Percentiles rank a stretch among this genome's conserved stretches.
These are phyloP conservation scores for Emmonsiellopsis sp. DNA, from an alignment of 2,329 filamentous ascomycete genomes.

Conservation along the genomic window DNA sequence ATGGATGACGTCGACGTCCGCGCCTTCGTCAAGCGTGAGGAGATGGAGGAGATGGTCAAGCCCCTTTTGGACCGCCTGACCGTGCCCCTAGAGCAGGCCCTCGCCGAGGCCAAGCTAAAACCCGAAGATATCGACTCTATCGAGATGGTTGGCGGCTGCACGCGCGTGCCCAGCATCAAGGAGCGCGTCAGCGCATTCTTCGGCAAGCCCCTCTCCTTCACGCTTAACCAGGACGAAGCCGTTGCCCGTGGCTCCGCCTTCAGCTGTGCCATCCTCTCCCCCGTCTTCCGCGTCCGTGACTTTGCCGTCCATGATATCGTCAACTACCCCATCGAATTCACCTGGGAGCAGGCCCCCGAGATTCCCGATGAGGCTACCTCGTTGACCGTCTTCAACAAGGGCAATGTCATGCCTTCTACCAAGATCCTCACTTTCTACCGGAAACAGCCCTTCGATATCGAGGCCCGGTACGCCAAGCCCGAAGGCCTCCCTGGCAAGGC, in stretches of 20 bases:
- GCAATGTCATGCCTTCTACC: constrained; percentile 92
- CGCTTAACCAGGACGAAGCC: constrained; percentile 96
- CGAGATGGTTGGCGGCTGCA: constrained; percentile 90
- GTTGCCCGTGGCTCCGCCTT: constrained; percentile 93
- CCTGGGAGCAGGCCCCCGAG: constrained; percentile 96
- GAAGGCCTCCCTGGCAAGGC: constrained; percentile 79
- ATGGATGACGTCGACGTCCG: constrained; percentile 97
- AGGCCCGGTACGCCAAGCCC: constrained; percentile 85
- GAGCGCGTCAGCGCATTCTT: constrained; percentile 84
- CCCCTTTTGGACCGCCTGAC: constrained; percentile 68
- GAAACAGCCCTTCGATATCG: constrained; percentile 92
- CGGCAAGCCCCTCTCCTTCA: constrained; percentile 85
- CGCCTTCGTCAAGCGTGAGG: constrained; percentile 82
- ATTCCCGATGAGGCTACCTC: constrained; percentile 98
- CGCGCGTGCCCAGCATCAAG: constrained; percentile 89
- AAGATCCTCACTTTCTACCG: constrained; percentile 99
- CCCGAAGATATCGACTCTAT: constrained; percentile 86
- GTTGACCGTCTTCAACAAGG: constrained; percentile 93
- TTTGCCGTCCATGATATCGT: constrained; percentile 97
- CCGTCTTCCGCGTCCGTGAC: constrained; percentile 96
- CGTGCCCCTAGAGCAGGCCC: constrained; percentile 74
- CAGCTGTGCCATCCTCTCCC: constrained; percentile 93
- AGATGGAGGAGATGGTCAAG: constrained; percentile 83
- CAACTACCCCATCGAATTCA: constrained; percentile 96
- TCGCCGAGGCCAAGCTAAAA: constrained; percentile 86